phyloP scores from a whole-genome alignment of 805 yeast genomes.

The Scheffersomyces amazonensis region DNA sequence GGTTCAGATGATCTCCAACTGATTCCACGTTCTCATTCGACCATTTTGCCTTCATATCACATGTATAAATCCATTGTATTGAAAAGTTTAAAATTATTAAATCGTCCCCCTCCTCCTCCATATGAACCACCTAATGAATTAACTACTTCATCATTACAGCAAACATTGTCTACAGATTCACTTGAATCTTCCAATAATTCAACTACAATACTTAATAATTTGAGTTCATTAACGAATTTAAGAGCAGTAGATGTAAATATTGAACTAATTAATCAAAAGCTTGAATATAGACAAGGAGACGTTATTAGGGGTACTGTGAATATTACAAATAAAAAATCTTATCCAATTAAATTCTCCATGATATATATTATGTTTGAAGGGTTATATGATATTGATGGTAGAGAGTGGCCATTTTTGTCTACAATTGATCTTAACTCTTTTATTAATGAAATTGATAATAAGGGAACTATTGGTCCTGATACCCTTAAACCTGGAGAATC shows the following conservation, averaged over 20 bases:
- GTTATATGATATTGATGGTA: not conserved
- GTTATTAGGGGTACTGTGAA: slow-evolving; percentile 1
- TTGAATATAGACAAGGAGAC: slow-evolving; percentile 7
- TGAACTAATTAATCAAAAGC: not conserved
- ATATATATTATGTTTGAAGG: slow-evolving; percentile 8
- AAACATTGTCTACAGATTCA: not conserved
- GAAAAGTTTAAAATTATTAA: slow-evolving; percentile 2
- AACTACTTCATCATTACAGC: not conserved
- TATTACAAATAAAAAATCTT: not conserved
- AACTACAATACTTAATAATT: not conserved
- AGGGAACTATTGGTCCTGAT: not conserved
- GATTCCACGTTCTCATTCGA: not conserved
- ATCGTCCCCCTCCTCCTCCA: slow-evolving; percentile 4
- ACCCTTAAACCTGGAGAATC: not conserved
- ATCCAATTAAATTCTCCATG: slow-evolving; percentile 1
- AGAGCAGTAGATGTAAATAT: not conserved
- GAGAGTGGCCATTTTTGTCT: slow-evolving; percentile 5
- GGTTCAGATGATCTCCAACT: no score
- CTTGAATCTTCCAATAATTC: not conserved
- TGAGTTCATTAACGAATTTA: not conserved
- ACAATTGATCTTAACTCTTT: slow-evolving; percentile 7
- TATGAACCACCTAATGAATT: slow-evolving; percentile 1
- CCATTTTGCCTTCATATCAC: slow-evolving; percentile 8
- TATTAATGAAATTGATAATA: not conserved
- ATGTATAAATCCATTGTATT: slow-evolving; percentile 6